Conservation (phyloP, 345 rosid genomes). For the Bruguiera sexangula region DNA sequence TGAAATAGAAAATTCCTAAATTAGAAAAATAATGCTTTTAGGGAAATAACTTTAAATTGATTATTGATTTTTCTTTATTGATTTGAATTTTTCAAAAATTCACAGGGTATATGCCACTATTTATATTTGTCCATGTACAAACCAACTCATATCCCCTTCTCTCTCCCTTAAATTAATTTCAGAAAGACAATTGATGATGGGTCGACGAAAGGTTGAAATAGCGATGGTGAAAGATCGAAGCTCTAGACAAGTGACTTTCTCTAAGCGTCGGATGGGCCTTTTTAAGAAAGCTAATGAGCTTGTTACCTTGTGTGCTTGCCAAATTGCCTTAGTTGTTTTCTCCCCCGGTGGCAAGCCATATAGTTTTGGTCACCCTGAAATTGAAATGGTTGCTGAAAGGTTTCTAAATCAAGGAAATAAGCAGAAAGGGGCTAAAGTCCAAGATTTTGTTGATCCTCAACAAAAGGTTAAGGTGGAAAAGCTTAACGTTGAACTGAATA, state of each 20-base stretch:
- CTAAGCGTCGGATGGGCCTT: conserved; percentile 17
- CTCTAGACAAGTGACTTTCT: conserved; percentile 23
- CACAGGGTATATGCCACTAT: not conserved
- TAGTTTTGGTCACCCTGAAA: conserved; percentile 15
- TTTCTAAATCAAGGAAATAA: conserved; percentile 12
- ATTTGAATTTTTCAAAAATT: too few relatives aligned
- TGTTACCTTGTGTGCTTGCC: conserved; percentile 16
- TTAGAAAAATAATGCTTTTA: too few relatives aligned
- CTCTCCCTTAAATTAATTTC: too few relatives aligned
- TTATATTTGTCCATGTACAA: not conserved
- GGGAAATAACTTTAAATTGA: too few relatives aligned
- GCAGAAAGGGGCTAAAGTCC: not conserved
- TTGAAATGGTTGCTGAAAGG: not conserved
- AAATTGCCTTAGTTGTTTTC: conserved; percentile 17
- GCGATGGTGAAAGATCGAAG: conserved; percentile 19
- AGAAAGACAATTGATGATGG: conserved; percentile 3
- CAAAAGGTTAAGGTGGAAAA: not conserved
- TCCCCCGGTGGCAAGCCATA: conserved; percentile 24
- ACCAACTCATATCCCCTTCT: not conserved
- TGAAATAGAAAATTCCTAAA: too few relatives aligned
- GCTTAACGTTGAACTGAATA: conserved; percentile 5
- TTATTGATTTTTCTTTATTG: too few relatives aligned
- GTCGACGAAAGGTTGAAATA: conserved; percentile 23
- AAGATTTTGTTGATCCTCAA: not conserved
- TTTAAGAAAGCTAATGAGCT: conserved; percentile 28